Evolutionary conservation across 345 rosid species (phyloP).

Genomic region (Litchi chinensis): DNA sequence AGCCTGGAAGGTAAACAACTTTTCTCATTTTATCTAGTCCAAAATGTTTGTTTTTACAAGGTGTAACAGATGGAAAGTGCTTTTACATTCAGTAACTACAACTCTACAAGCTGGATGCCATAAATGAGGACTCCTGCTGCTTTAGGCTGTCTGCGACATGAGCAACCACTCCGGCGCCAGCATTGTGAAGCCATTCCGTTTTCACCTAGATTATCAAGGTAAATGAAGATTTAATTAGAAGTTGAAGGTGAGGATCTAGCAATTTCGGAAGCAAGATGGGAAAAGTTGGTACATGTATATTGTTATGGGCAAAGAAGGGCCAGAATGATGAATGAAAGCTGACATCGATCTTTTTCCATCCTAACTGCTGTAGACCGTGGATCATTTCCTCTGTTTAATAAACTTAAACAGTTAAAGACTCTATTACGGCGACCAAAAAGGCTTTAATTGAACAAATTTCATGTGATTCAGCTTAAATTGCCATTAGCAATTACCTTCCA

Average conservation of each 20-base stretch:
- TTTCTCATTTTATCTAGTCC: background rate
- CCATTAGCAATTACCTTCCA: constrained; percentile 64
- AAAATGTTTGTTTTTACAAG: background rate
- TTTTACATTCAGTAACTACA: constrained; percentile 37
- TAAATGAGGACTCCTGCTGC: constrained; percentile 65
- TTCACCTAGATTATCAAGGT: constrained; percentile 58
- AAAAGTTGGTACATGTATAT: constrained; percentile 65
- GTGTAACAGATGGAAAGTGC: constrained; percentile 4
- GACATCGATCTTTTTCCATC: constrained; percentile 97
- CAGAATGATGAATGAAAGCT: constrained; percentile 90
- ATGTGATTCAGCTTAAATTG: background rate
- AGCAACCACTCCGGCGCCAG: constrained; percentile 88
- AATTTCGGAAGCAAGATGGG: background rate
- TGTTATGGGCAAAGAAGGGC: constrained; percentile 97
- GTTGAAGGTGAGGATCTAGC: background rate
- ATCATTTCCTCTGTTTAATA: constrained; percentile 87
- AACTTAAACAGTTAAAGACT: constrained; percentile 10
- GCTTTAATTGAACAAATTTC: background rate
- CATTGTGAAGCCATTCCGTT: constrained; percentile 79
- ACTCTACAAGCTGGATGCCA: constrained; percentile 74
- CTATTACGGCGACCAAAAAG: background rate
- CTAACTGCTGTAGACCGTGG: constrained; percentile 75
- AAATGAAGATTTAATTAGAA: background rate
- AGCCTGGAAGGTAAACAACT: background rate
- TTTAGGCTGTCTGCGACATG: constrained; percentile 92